A percentile compares a stretch with the other conserved stretches of the same genome.
These are phyloP conservation scores for Calonectria fujianensis DNA, from an alignment of 2,329 filamentous ascomycete genomes.

Conservation along the genomic window DNA sequence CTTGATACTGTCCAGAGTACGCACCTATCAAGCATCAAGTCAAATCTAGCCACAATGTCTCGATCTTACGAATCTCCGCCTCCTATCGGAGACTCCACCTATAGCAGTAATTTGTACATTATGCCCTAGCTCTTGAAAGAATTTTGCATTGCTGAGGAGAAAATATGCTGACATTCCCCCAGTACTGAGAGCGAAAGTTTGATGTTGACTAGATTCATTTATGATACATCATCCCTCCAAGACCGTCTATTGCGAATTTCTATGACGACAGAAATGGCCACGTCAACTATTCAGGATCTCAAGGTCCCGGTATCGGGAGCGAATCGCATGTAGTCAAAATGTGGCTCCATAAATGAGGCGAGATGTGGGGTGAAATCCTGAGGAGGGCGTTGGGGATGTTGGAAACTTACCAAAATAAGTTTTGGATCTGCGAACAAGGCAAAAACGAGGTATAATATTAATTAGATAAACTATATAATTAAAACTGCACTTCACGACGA, in stretches of 20 bases:
- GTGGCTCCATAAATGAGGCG: not conserved
- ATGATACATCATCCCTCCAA: not conserved
- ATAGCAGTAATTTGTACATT: not conserved
- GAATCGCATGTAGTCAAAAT: not conserved
- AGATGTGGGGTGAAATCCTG: not conserved
- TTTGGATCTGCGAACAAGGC: not conserved
- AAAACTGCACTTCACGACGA: too few species aligned
- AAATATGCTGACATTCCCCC: not conserved
- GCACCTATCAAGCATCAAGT: not conserved
- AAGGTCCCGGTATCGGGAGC: not conserved
- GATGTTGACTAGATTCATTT: slow-evolving; percentile 27
- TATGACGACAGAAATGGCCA: not conserved
- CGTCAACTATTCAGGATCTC: not conserved
- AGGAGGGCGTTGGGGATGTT: not conserved
- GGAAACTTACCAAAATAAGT: not conserved
- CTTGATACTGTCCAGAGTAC: not conserved
- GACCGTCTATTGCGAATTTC: not conserved
- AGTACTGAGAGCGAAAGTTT: not conserved
- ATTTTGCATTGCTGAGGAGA: not conserved
- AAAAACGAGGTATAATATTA: not conserved
- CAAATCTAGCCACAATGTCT: not conserved
- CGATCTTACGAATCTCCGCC: not conserved
- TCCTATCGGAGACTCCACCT: not conserved
- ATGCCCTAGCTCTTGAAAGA: not conserved
- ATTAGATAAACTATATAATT: not conserved